These are phyloP conservation scores for Phytopythium aichiense DNA, from an alignment of 352 stramenopile genomes.

Conservation along the genomic window DNA sequence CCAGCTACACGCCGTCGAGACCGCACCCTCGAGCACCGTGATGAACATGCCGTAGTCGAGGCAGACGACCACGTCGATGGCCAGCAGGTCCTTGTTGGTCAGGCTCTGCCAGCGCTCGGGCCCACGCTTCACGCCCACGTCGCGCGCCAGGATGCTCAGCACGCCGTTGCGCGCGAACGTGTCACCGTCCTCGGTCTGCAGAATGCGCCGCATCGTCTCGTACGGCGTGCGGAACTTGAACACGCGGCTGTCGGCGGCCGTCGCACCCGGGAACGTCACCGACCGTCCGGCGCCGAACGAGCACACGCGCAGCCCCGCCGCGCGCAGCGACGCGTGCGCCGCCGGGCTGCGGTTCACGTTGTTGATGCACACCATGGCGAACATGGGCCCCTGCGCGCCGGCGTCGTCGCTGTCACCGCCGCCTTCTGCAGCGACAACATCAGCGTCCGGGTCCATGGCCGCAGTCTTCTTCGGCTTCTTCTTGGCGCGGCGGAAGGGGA, in stretches of 20 bases:
- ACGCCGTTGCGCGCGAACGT: conserved; percentile 64
- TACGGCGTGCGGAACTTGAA: conserved; percentile 80
- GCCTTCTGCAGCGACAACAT: background rate
- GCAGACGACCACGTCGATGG: conserved; percentile 75
- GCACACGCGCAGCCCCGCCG: conserved; percentile 56
- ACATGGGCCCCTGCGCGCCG: conserved; percentile 13
- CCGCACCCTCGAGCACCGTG: conserved; percentile 56
- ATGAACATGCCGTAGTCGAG: conserved; percentile 83
- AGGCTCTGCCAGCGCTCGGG: conserved; percentile 79
- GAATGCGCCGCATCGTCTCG: conserved; percentile 41
- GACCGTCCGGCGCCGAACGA: conserved; percentile 62
- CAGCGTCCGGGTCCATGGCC: background rate
- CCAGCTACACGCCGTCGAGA: no score
- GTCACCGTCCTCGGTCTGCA: conserved; percentile 47
- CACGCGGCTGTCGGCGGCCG: conserved; percentile 22
- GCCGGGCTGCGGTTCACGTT: conserved; percentile 86
- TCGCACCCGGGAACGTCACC: conserved; percentile 57
- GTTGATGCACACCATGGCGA: conserved; percentile 84
- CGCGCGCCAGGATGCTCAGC: conserved; percentile 61
- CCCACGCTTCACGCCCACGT: conserved; percentile 63
- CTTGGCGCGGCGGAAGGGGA: conserved; percentile 16
- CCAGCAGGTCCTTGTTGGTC: conserved; percentile 47
- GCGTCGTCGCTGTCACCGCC: background rate
- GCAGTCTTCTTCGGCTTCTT: conserved; percentile 12
- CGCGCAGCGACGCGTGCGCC: conserved; percentile 52